Evolutionary conservation across 2,329 filamentous ascomycete species (phyloP).

Genomic region (Pestalotiopsis fici): DNA sequence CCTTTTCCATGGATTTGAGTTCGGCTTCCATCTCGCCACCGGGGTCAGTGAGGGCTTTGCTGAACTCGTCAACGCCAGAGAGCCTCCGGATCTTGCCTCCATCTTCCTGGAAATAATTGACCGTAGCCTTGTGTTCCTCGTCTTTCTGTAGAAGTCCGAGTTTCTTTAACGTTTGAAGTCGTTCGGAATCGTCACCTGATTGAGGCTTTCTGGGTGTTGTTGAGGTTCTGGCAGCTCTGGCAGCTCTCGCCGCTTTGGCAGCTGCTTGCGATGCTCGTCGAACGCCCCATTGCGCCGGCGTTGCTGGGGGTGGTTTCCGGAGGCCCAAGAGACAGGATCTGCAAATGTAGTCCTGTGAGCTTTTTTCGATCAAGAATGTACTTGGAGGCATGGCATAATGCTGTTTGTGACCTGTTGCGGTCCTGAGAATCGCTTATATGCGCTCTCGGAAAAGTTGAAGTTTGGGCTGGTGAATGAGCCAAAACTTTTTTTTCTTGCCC

Average conservation of each 20-base stretch:
- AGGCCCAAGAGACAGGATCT: conserved; percentile 27
- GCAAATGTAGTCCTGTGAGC: conserved; percentile 28
- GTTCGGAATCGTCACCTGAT: conserved; percentile 24
- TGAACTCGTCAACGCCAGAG: conserved; percentile 39
- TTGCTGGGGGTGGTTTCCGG: conserved; percentile 17
- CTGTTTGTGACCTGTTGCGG: background rate
- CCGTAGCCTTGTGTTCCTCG: conserved; percentile 22
- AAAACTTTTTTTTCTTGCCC: conserved; percentile 9
- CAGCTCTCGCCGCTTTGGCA: background rate
- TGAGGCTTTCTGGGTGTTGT: conserved; percentile 12
- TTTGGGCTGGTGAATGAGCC: conserved; percentile 9
- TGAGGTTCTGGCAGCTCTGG: conserved; percentile 18
- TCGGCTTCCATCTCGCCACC: conserved; percentile 35
- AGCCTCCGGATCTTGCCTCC: conserved; percentile 39
- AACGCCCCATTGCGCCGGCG: conserved; percentile 21
- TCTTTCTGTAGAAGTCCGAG: conserved; percentile 25
- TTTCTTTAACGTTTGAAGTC: conserved; percentile 24
- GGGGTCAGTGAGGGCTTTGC: conserved; percentile 36
- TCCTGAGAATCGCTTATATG: conserved; percentile 1
- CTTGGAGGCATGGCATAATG: conserved; percentile 26
- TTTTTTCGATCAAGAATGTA: conserved; percentile 21
- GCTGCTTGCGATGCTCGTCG: conserved; percentile 13
- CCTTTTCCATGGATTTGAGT: conserved; percentile 37
- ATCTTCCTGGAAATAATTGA: conserved; percentile 52
- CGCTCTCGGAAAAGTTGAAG: conserved; percentile 8